A percentile compares a stretch with the other conserved stretches of the same genome.
These are phyloP conservation scores for Colletotrichum simmondsii DNA, from an alignment of 2,329 filamentous ascomycete genomes.

Conservation along the genomic window DNA sequence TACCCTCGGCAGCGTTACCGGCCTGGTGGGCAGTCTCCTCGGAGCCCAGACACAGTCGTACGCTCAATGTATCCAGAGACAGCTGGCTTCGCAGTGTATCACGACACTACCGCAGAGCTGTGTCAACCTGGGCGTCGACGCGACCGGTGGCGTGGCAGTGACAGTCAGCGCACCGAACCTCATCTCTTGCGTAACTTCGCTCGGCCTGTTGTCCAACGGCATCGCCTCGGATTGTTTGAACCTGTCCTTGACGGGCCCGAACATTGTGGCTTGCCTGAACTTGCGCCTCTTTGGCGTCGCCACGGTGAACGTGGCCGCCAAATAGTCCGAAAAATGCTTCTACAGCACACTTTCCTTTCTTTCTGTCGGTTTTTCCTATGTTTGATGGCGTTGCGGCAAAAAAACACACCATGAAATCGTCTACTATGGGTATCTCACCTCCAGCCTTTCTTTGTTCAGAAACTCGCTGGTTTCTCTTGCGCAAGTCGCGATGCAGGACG, in stretches of 20 bases:
- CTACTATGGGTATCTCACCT: not conserved
- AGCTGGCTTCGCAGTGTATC: not conserved
- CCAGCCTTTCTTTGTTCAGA: not conserved
- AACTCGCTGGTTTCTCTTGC: not conserved
- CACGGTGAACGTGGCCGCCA: not conserved
- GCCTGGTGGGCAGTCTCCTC: not conserved
- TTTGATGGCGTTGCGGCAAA: not conserved
- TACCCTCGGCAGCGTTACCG: not conserved
- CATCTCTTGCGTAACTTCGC: not conserved
- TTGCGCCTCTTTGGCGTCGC: slow-evolving; percentile 25
- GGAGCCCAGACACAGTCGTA: not conserved
- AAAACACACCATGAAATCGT: slow-evolving; percentile 10
- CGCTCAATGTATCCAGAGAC: not conserved
- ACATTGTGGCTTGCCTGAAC: slow-evolving; percentile 21
- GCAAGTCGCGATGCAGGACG: not conserved
- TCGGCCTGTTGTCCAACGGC: slow-evolving; percentile 6
- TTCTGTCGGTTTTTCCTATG: not conserved
- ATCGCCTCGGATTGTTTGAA: slow-evolving; percentile 19
- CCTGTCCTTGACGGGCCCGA: not conserved
- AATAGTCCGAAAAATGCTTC: not conserved
- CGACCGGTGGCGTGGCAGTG: not conserved
- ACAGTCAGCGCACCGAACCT: not conserved
- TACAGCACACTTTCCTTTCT: not conserved
- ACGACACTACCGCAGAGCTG: slow-evolving; percentile 6
- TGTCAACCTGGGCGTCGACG: slow-evolving; percentile 13